Evolutionary conservation across 169 alveolate genomes (phyloP), one percentile per base, ranked within the genome.

Genomic region (Babesia divergens): DNA sequence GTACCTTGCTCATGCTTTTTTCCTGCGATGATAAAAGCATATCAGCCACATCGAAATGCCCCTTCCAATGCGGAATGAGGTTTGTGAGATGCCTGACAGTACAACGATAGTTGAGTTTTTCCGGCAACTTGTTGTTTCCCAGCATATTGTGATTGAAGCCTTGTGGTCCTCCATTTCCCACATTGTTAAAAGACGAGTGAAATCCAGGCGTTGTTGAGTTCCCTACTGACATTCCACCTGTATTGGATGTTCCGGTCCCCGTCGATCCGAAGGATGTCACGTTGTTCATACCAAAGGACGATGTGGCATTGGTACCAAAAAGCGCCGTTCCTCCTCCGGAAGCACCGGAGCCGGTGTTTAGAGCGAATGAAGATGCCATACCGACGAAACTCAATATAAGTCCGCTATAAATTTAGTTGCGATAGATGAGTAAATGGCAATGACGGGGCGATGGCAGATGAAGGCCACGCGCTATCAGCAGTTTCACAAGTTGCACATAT

Each of bases 11-110:
- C 26, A 80, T 32, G 37, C 28, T 47, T n/a, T 42, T 65, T 32
- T 80, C 88, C 26, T 71, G 82, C 0, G 76, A 40, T 6, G 40
- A 31, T 34, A 80, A 26, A 18, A 80, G 37, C 6, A 56, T 43
- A 18, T 80, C 88, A 28, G 84, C 84, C 32, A 68, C 56, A 54
- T 80, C 88, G 49, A 80, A 80, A 18, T 80, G 88, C 2, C 88
- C 88, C 13, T 56, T 22, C 88, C 88, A 80, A 38, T 68, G 71
- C 24, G 88, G 83, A 1, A 80, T 54, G 43, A 69, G 47, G 20
- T 52, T 69, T 1, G 83, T 80, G 20, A 80, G 40, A 9, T 59
- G 84, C 2, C 80, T 52, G 16, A 80, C 72, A 29, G 88, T 58
- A 20, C 53, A 56, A 14, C 77, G 40, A 1, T 77, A 58, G 43